A percentile compares a stretch with the other conserved stretches of the same genome.
phyloP scores from a whole-genome alignment of 75 land plant genomes.

The Adiantum capillusveneris region DNA sequence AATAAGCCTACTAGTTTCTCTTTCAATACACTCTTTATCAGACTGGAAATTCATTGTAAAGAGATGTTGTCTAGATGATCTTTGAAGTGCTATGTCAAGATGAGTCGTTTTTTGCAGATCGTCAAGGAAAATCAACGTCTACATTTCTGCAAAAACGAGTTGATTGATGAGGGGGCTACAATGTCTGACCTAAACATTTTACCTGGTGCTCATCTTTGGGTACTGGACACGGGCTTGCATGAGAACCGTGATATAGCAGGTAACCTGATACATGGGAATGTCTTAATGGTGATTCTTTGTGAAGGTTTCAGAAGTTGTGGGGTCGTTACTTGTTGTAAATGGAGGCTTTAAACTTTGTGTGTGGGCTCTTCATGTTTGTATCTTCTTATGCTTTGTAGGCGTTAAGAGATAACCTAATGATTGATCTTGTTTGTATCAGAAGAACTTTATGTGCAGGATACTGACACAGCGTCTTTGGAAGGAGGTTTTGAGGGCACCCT shows the following conservation, averaged over 20 bases:
- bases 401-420: background rate
- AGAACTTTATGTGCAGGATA: background rate
- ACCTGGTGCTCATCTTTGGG: conserved; percentile 88
- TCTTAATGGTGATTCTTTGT: too few species aligned
- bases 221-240: conserved; percentile 78
- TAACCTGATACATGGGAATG: conserved; percentile 19
- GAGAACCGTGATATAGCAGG: conserved; percentile 98
- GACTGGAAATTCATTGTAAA: too few species aligned
- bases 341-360: too few species aligned
- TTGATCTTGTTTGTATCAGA: background rate
- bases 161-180: conserved; percentile 60
- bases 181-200: conserved; percentile 80
- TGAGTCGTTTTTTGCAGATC: conserved; percentile 39
- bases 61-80: too few species aligned
- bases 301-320: too few species aligned
- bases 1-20: too few species aligned
- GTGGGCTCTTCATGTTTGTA: too few species aligned
- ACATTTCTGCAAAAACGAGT: conserved; percentile 54
- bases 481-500: conserved; percentile 2
- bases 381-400: too few species aligned
- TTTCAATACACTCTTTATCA: too few species aligned
- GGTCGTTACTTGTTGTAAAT: too few species aligned
- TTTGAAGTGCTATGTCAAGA: conserved; percentile 2
- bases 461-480: background rate
- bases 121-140: conserved; percentile 88